Percentiles rank a stretch among this genome's conserved stretches.
phyloP scores from a whole-genome alignment of 2,329 filamentous ascomycete species.

The Meredithiella fracta region DNA sequence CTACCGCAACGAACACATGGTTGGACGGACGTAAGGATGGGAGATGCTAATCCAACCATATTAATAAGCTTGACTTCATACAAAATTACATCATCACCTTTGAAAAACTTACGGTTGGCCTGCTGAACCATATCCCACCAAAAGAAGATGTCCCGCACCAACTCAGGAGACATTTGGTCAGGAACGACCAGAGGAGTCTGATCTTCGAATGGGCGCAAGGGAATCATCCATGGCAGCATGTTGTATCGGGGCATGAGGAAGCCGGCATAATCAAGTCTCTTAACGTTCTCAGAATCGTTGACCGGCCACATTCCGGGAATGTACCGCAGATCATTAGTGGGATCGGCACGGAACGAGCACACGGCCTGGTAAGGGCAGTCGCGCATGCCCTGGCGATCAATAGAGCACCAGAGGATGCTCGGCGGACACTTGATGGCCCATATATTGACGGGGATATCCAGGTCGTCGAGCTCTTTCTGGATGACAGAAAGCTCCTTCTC shows the following conservation, averaged over 20 bases:
- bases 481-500: background rate
- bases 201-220: background rate
- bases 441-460: background rate
- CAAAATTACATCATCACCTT: too few species aligned
- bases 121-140: too few species aligned
- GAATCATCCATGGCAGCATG: background rate
- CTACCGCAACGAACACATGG: too few species aligned
- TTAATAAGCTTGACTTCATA: too few species aligned
- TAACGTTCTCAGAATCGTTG: background rate
- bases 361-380: background rate
- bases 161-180: too few species aligned
- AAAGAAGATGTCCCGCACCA: too few species aligned
- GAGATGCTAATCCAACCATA: too few species aligned
- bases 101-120: too few species aligned
- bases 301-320: background rate
- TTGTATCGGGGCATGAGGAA: background rate
- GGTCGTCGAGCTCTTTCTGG: background rate
- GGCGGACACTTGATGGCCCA: background rate
- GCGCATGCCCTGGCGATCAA: background rate
- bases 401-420: background rate
- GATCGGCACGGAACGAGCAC: background rate
- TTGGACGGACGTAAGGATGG: too few species aligned
- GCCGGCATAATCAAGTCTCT: background rate
- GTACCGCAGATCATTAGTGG: background rate
- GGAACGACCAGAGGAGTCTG: too few species aligned